Percentiles rank a stretch among this genome's conserved stretches.
Evolutionary conservation across 169 alveolate species (phyloP).

Genomic region (Plasmodium fragile): DNA sequence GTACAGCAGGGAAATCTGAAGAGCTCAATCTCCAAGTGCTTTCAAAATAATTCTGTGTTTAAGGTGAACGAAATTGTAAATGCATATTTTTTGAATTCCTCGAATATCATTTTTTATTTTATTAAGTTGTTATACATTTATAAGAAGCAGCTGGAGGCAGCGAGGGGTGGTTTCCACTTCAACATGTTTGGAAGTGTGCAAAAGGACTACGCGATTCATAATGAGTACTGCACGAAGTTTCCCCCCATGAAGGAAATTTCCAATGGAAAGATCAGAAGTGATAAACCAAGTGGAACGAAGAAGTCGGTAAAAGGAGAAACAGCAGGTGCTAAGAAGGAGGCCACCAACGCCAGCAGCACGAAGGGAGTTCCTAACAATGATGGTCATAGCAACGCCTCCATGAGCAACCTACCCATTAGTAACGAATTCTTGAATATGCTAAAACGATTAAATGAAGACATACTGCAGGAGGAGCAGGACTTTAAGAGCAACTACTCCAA

Average conservation of each 20-base stretch:
- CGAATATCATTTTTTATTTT: constrained; percentile 40
- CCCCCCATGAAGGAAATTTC: neutral
- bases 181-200: constrained; percentile 24
- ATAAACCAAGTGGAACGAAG: neutral
- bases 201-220: constrained; percentile 19
- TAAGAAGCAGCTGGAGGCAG: constrained; percentile 37
- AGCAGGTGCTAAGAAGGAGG: neutral
- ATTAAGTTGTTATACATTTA: constrained; percentile 37
- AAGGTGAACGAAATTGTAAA: constrained; percentile 66
- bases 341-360: neutral
- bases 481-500: constrained; percentile 15
- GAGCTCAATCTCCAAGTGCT: constrained; percentile 37
- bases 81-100: constrained; percentile 46
- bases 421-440: constrained; percentile 19
- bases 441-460: constrained; percentile 26
- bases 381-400: neutral
- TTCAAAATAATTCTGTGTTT: constrained; percentile 51
- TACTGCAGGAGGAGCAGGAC: neutral
- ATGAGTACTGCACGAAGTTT: constrained; percentile 37
- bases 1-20: constrained; percentile 51
- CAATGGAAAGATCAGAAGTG: neutral
- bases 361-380: neutral
- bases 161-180: neutral
- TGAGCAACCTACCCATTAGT: neutral
- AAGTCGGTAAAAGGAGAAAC: neutral